A percentile compares a stretch with the other conserved stretches of the same genome.
Conservation (phyloP, 352 stramenopile species). For the Globisporangium abappressorium region DNA sequence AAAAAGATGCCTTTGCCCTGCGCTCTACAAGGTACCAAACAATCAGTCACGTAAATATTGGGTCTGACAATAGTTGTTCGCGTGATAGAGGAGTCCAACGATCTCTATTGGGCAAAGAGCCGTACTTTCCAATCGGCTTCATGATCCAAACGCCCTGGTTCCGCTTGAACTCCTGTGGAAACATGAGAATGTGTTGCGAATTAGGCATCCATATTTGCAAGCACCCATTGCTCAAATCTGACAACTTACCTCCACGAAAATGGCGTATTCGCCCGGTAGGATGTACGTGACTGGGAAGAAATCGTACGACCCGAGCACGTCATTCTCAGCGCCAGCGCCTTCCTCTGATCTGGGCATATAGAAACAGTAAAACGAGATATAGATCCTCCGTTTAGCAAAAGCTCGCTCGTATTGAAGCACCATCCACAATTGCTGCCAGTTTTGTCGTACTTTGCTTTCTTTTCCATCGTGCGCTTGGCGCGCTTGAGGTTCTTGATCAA, state of each 20-base stretch:
- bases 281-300: constrained; percentile 94
- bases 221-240: background rate
- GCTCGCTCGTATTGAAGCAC: background rate
- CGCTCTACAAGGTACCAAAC: constrained; percentile 33
- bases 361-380: background rate
- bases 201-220: background rate
- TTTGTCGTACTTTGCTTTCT: constrained; percentile 53
- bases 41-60: background rate
- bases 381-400: background rate
- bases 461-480: constrained; percentile 75
- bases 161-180: constrained; percentile 88
- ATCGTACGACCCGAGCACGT: constrained; percentile 67
- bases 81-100: background rate
- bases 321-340: constrained; percentile 13
- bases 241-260: constrained; percentile 85
- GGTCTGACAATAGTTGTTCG: background rate
- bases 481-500: constrained; percentile 96
- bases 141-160: constrained; percentile 94
- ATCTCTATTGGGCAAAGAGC: background rate
- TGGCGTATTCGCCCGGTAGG: constrained; percentile 91
- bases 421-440: too few species aligned
- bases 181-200: background rate
- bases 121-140: constrained; percentile 92
- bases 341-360: constrained; percentile 40
- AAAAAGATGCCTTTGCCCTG: constrained; percentile 94